These are phyloP conservation scores for Waitea zeae DNA, from an alignment of 1,284 basidiomycete species.

Conservation along the genomic window DNA sequence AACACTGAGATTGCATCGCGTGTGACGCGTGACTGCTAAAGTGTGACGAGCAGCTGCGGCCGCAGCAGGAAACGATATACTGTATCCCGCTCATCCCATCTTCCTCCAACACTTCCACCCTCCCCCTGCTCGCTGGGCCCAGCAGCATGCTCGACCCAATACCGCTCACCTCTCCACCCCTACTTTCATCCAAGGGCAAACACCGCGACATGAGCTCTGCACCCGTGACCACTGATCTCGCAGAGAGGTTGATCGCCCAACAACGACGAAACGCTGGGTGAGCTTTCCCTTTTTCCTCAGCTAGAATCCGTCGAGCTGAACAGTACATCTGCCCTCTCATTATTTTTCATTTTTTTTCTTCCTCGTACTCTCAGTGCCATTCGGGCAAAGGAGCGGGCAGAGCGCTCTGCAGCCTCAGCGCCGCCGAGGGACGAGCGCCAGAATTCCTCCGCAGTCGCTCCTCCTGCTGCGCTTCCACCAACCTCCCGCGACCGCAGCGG, in stretches of 20 bases:
- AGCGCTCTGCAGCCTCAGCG: neutral
- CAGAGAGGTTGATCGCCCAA: slow-evolving; percentile 46
- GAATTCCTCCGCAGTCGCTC: slow-evolving; percentile 4
- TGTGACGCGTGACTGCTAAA: too few species aligned
- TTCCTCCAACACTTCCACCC: too few species aligned
- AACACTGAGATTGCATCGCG: too few species aligned
- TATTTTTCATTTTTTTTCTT: neutral
- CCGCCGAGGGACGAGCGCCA: slow-evolving; percentile 3
- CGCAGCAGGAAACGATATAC: too few species aligned
- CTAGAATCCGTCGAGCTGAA: too few species aligned
- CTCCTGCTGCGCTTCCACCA: slow-evolving; percentile 12
- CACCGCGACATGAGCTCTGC: slow-evolving; percentile 16
- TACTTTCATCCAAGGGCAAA: slow-evolving; percentile 15
- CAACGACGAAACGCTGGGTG: slow-evolving; percentile 47
- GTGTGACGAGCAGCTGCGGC: too few species aligned
- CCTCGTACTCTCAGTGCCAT: neutral
- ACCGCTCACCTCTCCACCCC: neutral
- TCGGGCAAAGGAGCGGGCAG: neutral
- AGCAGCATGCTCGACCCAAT: too few species aligned
- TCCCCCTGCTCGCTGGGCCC: too few species aligned
- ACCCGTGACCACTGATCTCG: slow-evolving; percentile 42
- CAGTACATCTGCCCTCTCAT: neutral
- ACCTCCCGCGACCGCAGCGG: slow-evolving; percentile 12
- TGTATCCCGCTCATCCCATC: too few species aligned
- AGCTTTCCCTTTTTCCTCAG: slow-evolving; percentile 13